Percentiles rank a stretch among this genome's conserved stretches.
phyloP scores from a whole-genome alignment of 2,329 filamentous ascomycete species.

The Cladophialophora immunda region DNA sequence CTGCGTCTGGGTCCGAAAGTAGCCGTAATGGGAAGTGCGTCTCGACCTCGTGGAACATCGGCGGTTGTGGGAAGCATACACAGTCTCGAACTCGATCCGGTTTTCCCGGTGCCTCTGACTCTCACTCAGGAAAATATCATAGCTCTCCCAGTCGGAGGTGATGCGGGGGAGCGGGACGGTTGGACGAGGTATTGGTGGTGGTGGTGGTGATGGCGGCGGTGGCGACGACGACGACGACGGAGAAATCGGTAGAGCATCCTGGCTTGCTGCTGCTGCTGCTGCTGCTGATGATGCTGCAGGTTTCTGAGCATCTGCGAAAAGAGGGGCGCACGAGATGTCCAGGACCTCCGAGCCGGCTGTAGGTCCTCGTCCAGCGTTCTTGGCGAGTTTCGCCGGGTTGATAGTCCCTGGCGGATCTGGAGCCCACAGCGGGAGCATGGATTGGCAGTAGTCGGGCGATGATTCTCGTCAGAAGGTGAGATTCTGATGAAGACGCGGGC shows the following conservation, averaged over 20 bases:
- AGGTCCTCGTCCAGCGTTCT: background rate
- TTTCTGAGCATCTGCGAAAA: background rate
- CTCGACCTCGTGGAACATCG: background rate
- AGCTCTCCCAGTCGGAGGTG: background rate
- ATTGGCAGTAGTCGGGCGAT: background rate
- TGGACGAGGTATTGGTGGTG: background rate
- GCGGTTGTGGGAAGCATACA: background rate
- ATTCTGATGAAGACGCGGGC: background rate
- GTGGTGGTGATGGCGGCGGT: background rate
- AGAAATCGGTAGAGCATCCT: background rate
- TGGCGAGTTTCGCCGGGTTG: background rate
- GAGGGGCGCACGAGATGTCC: background rate
- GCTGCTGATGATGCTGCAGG: too few relatives aligned
- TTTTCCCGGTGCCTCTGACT: background rate
- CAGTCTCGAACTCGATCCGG: background rate
- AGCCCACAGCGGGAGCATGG: background rate
- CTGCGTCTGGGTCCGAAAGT: background rate
- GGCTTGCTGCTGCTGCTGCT: background rate
- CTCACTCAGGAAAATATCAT: background rate
- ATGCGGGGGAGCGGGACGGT: background rate
- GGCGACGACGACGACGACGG: too few relatives aligned
- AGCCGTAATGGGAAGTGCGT: background rate
- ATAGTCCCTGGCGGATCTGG: slow-evolving; percentile 2
- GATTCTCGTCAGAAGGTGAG: background rate
- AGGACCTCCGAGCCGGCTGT: background rate